Evolutionary conservation across 1,284 basidiomycete species (phyloP), one percentile per base, ranked within the genome.

Genomic region (Sutorius eximius): DNA sequence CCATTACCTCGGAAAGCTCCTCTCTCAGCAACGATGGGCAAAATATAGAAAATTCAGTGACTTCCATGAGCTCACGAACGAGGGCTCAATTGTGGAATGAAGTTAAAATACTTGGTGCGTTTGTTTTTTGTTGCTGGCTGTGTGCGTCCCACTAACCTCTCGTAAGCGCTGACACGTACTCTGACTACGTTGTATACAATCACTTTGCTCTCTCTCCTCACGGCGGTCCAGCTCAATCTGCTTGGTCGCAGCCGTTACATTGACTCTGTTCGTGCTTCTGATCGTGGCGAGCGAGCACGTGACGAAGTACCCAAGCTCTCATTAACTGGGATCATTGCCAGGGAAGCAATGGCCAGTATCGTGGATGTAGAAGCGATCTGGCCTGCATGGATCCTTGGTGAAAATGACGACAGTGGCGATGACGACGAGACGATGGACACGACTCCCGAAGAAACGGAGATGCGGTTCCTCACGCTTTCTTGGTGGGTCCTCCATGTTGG

Each of bases 401-500:
- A 61, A 27, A 49, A 22, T 2, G 49, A 61, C 4, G 55, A 57
- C 13, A 50, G 42, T 7, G 57, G 55, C 3, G 59, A 58, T 5
- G 66, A 57, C 0, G 49, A 55, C 2, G 49, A 58, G 5, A 68
- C 64, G 22, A 61, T 66, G 33, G 62, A 66, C 33, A 68, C 63
- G 27, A 73, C 84, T 13, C 72, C 69, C 34, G 82, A 86, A 37
- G 82, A 86, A 50, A 83, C 83, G 1, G 91, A 95, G 71, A 76
- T 82, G 58, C 86, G 86, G 65, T 95, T 86, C 66, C 76, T 96
- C 53, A 93, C 91, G 0, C 82, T 95, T 59, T 91, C 85, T 49
- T 96, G 93, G 91, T 95, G 93, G 91, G 79, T 95, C 45, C 68
- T 96, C 52, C 88, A 96, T 64, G 86, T 90, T 4, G 93, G 94